phyloP scores from a whole-genome alignment of 805 yeast species.

The Ogataea paradorogensis region DNA sequence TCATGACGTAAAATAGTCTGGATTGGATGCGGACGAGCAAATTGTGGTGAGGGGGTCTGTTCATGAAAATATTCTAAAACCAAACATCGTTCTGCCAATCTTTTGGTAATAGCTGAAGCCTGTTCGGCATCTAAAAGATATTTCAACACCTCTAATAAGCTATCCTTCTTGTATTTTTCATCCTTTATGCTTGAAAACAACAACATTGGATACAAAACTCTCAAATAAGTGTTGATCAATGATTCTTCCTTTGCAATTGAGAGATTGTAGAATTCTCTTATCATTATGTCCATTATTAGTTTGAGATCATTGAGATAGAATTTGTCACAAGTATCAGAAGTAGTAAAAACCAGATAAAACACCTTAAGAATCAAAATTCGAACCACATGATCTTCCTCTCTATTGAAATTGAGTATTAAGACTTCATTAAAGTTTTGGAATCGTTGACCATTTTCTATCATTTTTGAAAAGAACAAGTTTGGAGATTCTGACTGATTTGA shows the following conservation, averaged over 20 bases:
- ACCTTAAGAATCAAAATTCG: conserved; percentile 79
- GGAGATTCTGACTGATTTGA: conserved; percentile 23
- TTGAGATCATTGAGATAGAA: conserved; percentile 82
- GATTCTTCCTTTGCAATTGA: conserved; percentile 53
- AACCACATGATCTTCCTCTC: conserved; percentile 67
- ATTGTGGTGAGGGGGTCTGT: neutral
- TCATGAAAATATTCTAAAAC: conserved; percentile 20
- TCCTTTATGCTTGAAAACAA: conserved; percentile 58
- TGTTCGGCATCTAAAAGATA: conserved; percentile 43
- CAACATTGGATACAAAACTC: conserved; percentile 72
- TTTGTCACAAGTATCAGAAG: conserved; percentile 58
- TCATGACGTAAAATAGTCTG: conserved; percentile 7
- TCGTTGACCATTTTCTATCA: conserved; percentile 42
- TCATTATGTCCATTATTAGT: conserved; percentile 77
- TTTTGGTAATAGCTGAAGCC: conserved; percentile 37
- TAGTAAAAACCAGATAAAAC: conserved; percentile 69
- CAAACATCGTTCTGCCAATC: conserved; percentile 40
- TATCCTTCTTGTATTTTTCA: conserved; percentile 56
- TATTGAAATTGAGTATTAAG: conserved; percentile 70
- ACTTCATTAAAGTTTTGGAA: conserved; percentile 63
- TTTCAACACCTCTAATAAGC: conserved; percentile 48
- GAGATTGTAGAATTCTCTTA: conserved; percentile 73
- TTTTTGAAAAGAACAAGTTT: conserved; percentile 55
- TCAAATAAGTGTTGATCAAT: conserved; percentile 64
- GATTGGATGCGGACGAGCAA: neutral